Base-by-base conservation (phyloP, 1,284 basidiomycete genomes). In the Marasmius tenuissimus region DNA sequence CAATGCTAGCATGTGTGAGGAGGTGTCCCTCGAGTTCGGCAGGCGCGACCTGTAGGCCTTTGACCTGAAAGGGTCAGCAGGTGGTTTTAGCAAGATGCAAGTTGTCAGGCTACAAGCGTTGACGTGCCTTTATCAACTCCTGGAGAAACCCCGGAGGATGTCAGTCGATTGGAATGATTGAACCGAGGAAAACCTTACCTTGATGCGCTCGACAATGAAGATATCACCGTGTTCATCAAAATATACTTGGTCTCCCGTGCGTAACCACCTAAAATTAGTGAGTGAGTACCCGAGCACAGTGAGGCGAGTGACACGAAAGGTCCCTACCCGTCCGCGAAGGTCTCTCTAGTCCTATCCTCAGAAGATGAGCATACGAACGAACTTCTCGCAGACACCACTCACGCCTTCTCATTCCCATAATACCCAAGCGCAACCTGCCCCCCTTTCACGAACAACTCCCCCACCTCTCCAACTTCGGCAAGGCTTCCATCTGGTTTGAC, bases 21-120 rank as follows among this genome's bases (percentile, higher is more conserved):
- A 71, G 63, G 47, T 67, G 65, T 12, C 66, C 69, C 65, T 69
- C 60, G 40, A 65, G 47, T 49, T 65, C 69, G 61, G 56, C 53
- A n/a, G 56, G 58, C 22, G 60, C 57, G 18, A 66, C 58, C 62
- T 62, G 59, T 7, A 65, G 49, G 22, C 61, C 62, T 61, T 62
- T 66, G 57, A 61, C 57, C 63, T 64, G 27, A 34, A 42, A 42
- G 20, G 37, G 12, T 35, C 11, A 37, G 33, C 38, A 47, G 20
- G 37, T n/a, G 9, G 37, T 22, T 14, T 45, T 45, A 42, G 50
- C 8, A 42, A 2, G 20, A 40, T 18, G 50, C 34, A 5, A 40
- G 42, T 27, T 27, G 27, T 27, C 27, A 27, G 27, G 4, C 11
- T 9, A 16, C 35, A 42, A 47, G 45, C 27, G 57, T 16, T 51